These are phyloP conservation scores for Urostyla sp. DNA, from an alignment of 73 alveolate genomes.

Conservation along the genomic window DNA sequence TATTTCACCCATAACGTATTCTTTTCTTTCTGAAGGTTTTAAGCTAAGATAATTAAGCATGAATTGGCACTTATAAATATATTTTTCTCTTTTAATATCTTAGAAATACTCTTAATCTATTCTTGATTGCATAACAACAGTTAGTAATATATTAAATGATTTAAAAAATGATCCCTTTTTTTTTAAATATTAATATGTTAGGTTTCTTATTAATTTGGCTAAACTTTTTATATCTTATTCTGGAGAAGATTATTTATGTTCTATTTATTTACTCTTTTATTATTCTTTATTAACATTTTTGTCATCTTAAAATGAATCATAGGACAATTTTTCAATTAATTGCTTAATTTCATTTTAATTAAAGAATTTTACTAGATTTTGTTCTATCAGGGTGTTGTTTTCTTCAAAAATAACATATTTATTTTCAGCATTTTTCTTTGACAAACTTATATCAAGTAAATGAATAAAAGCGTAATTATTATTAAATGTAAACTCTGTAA, in stretches of 20 bases:
- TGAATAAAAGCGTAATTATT: slow-evolving; percentile 20
- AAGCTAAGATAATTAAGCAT: slow-evolving; percentile 33
- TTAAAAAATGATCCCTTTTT: slow-evolving; percentile 25
- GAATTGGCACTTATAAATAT: slow-evolving; percentile 50
- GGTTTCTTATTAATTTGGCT: background rate
- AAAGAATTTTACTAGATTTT: background rate
- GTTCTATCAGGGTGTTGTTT: background rate
- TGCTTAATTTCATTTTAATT: background rate
- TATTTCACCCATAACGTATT: background rate
- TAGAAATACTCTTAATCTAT: background rate
- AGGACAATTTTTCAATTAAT: background rate
- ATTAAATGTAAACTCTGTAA: slow-evolving; percentile 6
- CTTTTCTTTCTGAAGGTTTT: background rate
- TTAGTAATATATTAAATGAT: slow-evolving; percentile 41
- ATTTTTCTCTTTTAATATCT: background rate
- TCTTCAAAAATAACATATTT: background rate
- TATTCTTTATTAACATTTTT: background rate
- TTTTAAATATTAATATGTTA: background rate
- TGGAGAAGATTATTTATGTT: background rate
- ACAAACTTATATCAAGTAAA: background rate
- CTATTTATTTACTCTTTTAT: background rate
- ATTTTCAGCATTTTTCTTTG: background rate
- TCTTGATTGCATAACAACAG: background rate
- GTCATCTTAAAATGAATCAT: background rate
- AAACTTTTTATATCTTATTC: background rate